These are phyloP conservation scores for Cercospora citrullina DNA, from an alignment of 2,329 filamentous ascomycete genomes.

Conservation along the genomic window DNA sequence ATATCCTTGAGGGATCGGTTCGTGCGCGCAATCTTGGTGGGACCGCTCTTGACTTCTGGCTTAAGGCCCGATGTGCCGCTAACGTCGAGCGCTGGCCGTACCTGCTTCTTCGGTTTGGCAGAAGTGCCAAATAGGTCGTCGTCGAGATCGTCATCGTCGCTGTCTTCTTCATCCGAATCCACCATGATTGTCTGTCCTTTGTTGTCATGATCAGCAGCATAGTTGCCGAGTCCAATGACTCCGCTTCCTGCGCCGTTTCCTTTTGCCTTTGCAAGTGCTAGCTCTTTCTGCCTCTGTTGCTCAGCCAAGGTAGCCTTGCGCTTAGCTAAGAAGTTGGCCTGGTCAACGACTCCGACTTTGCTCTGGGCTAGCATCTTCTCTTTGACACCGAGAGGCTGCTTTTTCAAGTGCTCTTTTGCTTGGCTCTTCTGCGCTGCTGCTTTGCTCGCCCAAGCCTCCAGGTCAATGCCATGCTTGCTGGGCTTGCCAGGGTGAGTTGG, in stretches of 20 bases:
- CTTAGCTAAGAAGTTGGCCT: slow-evolving; percentile 67
- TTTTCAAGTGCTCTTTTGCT: slow-evolving; percentile 26
- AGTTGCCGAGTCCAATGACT: slow-evolving; percentile 67
- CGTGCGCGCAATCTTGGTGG: slow-evolving; percentile 80
- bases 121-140: slow-evolving; percentile 65
- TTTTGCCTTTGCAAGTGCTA: slow-evolving; percentile 31
- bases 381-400: slow-evolving; percentile 35
- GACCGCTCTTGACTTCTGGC: slow-evolving; percentile 60
- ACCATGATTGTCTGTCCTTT: slow-evolving; percentile 89
- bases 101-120: slow-evolving; percentile 47
- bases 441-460: slow-evolving; percentile 23
- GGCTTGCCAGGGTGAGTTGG: slow-evolving; percentile 26
- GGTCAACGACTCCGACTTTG: slow-evolving; percentile 39
- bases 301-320: slow-evolving; percentile 74
- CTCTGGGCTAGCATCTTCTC: slow-evolving; percentile 38
- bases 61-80: slow-evolving; percentile 37
- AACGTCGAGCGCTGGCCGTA: slow-evolving; percentile 37
- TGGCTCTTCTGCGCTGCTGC: slow-evolving; percentile 25
- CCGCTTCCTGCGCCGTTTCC: slow-evolving; percentile 79
- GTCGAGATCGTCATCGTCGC: slow-evolving; percentile 55
- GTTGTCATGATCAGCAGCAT: slow-evolving; percentile 75
- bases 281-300: slow-evolving; percentile 64
- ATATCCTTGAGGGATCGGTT: slow-evolving; percentile 87
- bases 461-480: slow-evolving; percentile 38
- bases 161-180: slow-evolving; percentile 61